A percentile compares a stretch with the other conserved stretches of the same genome.
phyloP scores from a whole-genome alignment of 2,329 filamentous ascomycete genomes.

The Scedosporium minutisporum region DNA sequence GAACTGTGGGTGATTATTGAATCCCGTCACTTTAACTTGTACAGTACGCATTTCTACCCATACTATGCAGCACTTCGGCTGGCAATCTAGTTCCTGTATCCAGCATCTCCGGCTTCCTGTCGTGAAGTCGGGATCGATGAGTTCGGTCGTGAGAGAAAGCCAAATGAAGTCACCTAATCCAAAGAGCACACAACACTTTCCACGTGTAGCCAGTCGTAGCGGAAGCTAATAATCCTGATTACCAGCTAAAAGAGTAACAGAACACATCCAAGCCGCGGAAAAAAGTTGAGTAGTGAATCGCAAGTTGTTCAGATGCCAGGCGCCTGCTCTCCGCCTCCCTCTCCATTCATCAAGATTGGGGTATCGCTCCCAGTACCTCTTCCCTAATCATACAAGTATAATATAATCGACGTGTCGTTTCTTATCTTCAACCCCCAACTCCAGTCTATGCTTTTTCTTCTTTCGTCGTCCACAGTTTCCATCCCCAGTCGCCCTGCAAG shows the following conservation, averaged over 20 bases:
- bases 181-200: no score
- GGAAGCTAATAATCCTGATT: not conserved
- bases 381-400: slow-evolving; percentile 1
- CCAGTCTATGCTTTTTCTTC: not conserved
- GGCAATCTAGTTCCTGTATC: no score
- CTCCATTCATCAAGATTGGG: not conserved
- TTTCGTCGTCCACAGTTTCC: not conserved
- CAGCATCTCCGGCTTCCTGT: no score
- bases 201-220: no score
- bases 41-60: no score
- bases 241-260: not conserved
- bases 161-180: no score
- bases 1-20: no score
- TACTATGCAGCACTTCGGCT: no score
- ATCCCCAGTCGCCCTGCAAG: not conserved
- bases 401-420: not conserved
- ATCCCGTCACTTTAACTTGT: no score
- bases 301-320: not conserved
- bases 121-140: no score
- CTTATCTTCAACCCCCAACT: not conserved
- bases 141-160: no score
- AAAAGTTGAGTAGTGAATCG: not conserved
- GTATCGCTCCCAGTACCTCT: not conserved
- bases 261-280: not conserved
- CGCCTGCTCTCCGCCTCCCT: not conserved